These are phyloP conservation scores for Trifolium dubium DNA, from an alignment of 306 rosid genomes.

Conservation along the genomic window DNA sequence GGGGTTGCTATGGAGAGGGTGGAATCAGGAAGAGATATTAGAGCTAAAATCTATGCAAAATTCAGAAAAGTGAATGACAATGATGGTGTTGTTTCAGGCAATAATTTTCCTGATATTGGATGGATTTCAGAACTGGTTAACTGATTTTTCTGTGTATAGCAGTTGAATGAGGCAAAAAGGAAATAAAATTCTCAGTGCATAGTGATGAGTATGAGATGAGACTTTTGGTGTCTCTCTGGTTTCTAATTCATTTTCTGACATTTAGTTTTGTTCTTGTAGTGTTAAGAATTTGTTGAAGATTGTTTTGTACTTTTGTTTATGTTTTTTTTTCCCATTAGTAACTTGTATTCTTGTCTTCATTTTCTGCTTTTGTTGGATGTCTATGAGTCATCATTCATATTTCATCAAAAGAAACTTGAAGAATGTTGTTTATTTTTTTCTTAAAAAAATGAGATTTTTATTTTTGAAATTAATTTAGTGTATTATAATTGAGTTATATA, in stretches of 20 bases:
- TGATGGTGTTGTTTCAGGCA: conserved; percentile 31
- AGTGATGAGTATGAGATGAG: background rate
- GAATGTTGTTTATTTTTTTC: background rate
- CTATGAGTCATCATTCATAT: background rate
- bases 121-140: conserved; percentile 72
- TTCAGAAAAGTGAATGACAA: conserved; percentile 66
- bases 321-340: background rate
- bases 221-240: background rate
- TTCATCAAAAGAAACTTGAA: conserved; percentile 1
- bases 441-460: background rate
- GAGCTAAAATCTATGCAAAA: conserved; percentile 73
- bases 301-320: too few relatives aligned
- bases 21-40: conserved; percentile 70
- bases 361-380: background rate
- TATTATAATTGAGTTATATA: too few relatives aligned
- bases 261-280: background rate
- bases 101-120: conserved; percentile 58
- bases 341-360: conserved; percentile 21
- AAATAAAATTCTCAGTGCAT: background rate
- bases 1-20: conserved; percentile 87
- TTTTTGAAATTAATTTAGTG: background rate
- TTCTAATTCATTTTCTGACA: conserved; percentile 1
- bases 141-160: conserved; percentile 31
- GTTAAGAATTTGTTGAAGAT: conserved; percentile 16
- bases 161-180: conserved; percentile 6